A percentile compares a stretch with the other conserved stretches of the same genome.
These are phyloP conservation scores for Fusarium poae DNA, from an alignment of 2,329 filamentous ascomycete species.

Conservation along the genomic window DNA sequence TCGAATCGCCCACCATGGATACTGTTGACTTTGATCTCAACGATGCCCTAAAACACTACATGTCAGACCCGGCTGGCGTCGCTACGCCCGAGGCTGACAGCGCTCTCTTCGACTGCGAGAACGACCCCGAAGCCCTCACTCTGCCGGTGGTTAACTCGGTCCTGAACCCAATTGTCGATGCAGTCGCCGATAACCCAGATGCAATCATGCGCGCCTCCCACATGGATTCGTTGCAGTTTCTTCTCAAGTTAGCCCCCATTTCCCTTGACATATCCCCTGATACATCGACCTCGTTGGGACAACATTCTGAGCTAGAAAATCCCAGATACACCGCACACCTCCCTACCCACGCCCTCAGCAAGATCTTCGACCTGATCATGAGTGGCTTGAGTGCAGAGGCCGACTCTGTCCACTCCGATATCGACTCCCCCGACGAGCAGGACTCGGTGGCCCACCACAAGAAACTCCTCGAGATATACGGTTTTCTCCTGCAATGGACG, in stretches of 20 bases:
- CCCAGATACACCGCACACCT: conserved; percentile 86
- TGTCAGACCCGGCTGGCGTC: conserved; percentile 89
- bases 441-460: conserved; percentile 89
- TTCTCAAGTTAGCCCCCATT: conserved; percentile 89
- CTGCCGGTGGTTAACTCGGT: conserved; percentile 83
- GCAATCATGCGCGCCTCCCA: conserved; percentile 81
- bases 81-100: conserved; percentile 87
- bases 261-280: conserved; percentile 52
- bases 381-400: conserved; percentile 88
- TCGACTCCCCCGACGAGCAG: conserved; percentile 89
- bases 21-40: conserved; percentile 95
- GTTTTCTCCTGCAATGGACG: conserved; percentile 94
- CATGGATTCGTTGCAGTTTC: conserved; percentile 94
- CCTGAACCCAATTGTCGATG: conserved; percentile 92
- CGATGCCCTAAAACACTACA: conserved; percentile 94
- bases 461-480: conserved; percentile 91
- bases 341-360: conserved; percentile 86
- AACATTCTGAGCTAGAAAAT: conserved; percentile 59
- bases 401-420: conserved; percentile 85
- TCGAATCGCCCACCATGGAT: conserved; percentile 65
- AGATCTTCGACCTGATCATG: conserved; percentile 90
- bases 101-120: conserved; percentile 90
- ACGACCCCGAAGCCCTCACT: conserved; percentile 86
- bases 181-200: conserved; percentile 91
- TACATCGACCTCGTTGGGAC: conserved; percentile 42